A percentile compares a stretch with the other conserved stretches of the same genome.
Evolutionary conservation across 345 rosid genomes (phyloP).

Genomic region (Hypericum androsaemum): DNA sequence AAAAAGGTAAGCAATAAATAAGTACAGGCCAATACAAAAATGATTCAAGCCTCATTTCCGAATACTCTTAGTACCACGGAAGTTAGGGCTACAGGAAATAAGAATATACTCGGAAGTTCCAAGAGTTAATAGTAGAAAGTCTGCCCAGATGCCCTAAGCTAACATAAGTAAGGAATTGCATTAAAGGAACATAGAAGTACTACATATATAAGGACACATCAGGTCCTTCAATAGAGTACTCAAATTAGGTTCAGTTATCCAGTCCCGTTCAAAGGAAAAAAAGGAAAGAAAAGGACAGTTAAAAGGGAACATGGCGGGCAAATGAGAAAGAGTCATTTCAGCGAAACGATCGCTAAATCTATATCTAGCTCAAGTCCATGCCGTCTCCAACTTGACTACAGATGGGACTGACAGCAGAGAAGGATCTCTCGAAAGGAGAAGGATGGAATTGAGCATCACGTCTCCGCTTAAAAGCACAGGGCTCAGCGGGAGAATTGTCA

Average conservation of each 20-base stretch:
- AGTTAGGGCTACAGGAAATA: too few species aligned
- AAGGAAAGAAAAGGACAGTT: constrained; percentile 9
- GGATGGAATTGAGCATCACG: constrained; percentile 59
- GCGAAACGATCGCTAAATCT: constrained; percentile 13
- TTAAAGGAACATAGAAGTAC: constrained; percentile 42
- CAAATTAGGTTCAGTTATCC: constrained; percentile 41
- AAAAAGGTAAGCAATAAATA: too few species aligned
- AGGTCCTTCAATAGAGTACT: constrained; percentile 35
- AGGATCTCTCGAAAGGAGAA: constrained; percentile 95
- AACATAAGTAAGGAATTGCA: constrained; percentile 30
- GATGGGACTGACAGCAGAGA: constrained; percentile 77
- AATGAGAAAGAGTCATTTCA: constrained; percentile 21
- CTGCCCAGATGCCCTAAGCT: constrained; percentile 1
- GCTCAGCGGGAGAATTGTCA: constrained; percentile 60
- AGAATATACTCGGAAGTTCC: too few species aligned
- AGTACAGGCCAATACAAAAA: too few species aligned
- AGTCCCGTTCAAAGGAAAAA: constrained; percentile 31
- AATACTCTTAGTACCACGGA: too few species aligned
- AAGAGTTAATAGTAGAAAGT: too few species aligned
- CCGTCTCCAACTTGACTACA: constrained; percentile 93
- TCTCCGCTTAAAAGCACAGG: constrained; percentile 78
- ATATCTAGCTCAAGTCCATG: constrained; percentile 86
- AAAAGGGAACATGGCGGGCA: constrained; percentile 23
- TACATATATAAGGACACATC: constrained; percentile 40
- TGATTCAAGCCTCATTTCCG: too few species aligned